Conservation (phyloP, 2,329 filamentous ascomycete species). For the Hypoxylon sp. region DNA sequence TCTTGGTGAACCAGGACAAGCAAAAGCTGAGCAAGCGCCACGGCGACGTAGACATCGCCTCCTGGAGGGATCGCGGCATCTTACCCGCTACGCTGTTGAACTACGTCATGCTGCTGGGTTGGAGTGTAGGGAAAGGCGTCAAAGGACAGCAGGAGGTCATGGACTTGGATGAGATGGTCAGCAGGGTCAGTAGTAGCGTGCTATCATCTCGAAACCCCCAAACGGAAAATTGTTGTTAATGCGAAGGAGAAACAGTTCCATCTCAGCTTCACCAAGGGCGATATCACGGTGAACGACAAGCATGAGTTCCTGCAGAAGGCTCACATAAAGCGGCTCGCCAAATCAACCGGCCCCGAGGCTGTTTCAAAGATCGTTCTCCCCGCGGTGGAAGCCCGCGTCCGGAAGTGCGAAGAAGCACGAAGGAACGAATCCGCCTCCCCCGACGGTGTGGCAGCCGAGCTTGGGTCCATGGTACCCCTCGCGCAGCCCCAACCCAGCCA, state of each 20-base stretch:
- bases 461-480: slow-evolving; percentile 32
- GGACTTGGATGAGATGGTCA: slow-evolving; percentile 75
- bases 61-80: slow-evolving; percentile 61
- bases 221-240: slow-evolving; percentile 37
- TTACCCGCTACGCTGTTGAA: slow-evolving; percentile 72
- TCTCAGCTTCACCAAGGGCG: slow-evolving; percentile 90
- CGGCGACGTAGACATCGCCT: slow-evolving; percentile 63
- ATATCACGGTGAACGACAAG: slow-evolving; percentile 87
- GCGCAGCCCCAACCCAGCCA: neutral
- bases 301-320: slow-evolving; percentile 77
- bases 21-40: slow-evolving; percentile 91
- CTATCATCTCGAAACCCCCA: neutral
- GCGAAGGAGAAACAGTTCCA: slow-evolving; percentile 68
- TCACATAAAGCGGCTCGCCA: slow-evolving; percentile 37
- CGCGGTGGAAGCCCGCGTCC: slow-evolving; percentile 22
- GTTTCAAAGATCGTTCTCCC: slow-evolving; percentile 31
- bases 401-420: slow-evolving; percentile 33
- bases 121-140: slow-evolving; percentile 67
- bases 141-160: slow-evolving; percentile 74
- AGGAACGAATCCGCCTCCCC: neutral
- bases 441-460: slow-evolving; percentile 17
- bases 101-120: slow-evolving; percentile 87
- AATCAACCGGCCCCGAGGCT: neutral
- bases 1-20: slow-evolving; percentile 75
- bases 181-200: slow-evolving; percentile 69